Evolutionary conservation across 257 asterid species (phyloP).

Genomic region (Ligustrum vulgare): DNA sequence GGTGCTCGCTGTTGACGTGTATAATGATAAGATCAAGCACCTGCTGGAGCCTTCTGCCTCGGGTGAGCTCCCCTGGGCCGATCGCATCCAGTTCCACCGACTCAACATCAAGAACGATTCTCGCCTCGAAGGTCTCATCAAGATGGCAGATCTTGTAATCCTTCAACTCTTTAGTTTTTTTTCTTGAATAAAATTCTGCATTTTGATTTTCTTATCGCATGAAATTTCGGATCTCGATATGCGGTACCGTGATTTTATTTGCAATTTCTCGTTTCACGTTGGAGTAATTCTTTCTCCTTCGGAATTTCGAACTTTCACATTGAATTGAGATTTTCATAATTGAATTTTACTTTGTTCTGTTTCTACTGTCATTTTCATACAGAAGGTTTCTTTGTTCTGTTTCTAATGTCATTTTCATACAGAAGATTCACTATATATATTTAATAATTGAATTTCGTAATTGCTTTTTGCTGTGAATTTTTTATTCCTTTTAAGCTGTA

Average conservation of each 20-base stretch:
- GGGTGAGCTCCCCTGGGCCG: conserved; percentile 27
- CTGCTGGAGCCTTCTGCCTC: conserved; percentile 42
- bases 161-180: not conserved
- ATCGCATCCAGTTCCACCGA: conserved; percentile 55
- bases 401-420: conserved; percentile 13
- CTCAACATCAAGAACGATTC: conserved; percentile 58
- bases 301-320: not conserved
- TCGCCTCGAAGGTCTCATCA: conserved; percentile 59
- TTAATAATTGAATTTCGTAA: conserved; percentile 1
- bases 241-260: not conserved
- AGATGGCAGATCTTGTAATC: conserved; percentile 56
- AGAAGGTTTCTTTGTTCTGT: not conserved
- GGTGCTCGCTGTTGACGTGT: conserved; percentile 59
- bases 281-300: not conserved
- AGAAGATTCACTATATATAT: not conserved
- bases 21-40: conserved; percentile 59
- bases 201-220: not conserved
- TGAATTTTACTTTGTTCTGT: not conserved
- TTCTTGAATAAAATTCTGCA: not conserved
- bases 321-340: too few relatives aligned
- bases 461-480: conserved; percentile 13
- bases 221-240: conserved; percentile 28
- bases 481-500: conserved; percentile 1
- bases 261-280: not conserved
- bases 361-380: conserved; percentile 13